Percentiles rank a stretch among this genome's conserved stretches.
phyloP scores from a whole-genome alignment of 1,284 basidiomycete genomes.

The Singerocomus inundabilis region DNA sequence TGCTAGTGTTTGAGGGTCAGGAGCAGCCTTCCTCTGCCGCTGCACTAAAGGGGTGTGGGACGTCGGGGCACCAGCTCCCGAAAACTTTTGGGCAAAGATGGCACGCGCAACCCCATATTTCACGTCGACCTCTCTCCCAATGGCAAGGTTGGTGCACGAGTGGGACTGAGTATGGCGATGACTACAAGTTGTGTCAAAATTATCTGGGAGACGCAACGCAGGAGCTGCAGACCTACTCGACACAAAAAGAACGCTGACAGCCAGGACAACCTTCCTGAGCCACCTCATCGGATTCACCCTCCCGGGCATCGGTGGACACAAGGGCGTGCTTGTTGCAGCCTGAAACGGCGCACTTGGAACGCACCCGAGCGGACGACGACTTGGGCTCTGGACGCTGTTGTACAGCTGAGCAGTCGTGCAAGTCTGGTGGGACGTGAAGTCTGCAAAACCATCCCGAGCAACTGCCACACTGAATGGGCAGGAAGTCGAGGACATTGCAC shows the following conservation, averaged over 20 bases:
- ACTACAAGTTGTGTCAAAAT: conserved; percentile 35
- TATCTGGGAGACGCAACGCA: not conserved
- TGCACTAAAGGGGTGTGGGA: conserved; percentile 27
- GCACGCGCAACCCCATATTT: conserved; percentile 52
- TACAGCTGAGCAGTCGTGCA: conserved; percentile 50
- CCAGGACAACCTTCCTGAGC: conserved; percentile 42
- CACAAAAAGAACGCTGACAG: conserved; percentile 63
- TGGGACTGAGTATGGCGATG: conserved; percentile 63
- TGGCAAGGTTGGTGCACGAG: conserved; percentile 38
- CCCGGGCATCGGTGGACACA: conserved; percentile 29
- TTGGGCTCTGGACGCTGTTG: conserved; percentile 4
- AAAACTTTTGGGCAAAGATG: conserved; percentile 57
- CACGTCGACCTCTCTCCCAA: conserved; percentile 7
- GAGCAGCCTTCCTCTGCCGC: conserved; percentile 36
- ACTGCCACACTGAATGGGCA: conserved; percentile 46
- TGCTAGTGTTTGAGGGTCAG: conserved; percentile 53
- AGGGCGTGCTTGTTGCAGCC: conserved; percentile 57
- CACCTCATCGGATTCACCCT: conserved; percentile 21
- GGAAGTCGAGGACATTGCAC: conserved; percentile 50
- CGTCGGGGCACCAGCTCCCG: conserved; percentile 23
- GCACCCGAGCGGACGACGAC: conserved; percentile 22
- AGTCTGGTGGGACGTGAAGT: conserved; percentile 52
- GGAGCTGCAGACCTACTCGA: conserved; percentile 43
- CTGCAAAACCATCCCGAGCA: conserved; percentile 49
- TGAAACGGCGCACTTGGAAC: conserved; percentile 48